Evolutionary conservation across 225 moss, liverwort and hornwort genomes (phyloP), one percentile per base, ranked within the genome.

Genomic region (Marchantia polymorpha): DNA sequence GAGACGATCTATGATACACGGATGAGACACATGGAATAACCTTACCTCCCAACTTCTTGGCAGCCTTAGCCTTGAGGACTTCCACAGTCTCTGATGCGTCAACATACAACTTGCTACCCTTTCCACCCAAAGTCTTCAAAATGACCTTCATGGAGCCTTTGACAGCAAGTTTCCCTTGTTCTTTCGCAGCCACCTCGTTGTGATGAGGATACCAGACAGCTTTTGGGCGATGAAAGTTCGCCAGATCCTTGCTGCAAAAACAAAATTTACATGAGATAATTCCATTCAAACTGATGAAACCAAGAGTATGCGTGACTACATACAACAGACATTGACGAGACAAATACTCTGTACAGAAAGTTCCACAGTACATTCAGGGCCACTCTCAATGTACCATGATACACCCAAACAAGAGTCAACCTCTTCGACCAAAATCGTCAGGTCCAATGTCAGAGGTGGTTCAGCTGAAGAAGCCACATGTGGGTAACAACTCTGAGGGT

Each of bases 131-230:
- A 16, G 99, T 95, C 90, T 99, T 99, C 91, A 95, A 84, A 20
- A 99, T 99, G 67, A 99, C 90, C 85, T 95, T 95, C 95, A 99
- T 93, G 50, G 92, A 84, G 26, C 99, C 99, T 83, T 84, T 89
- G 39, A 90, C 89, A 79, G 99, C 94, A 79, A 95, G 95, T 83
- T 92, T 92, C 52, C 99, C 99, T 83, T 99, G 99, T 82, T 99
- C 99, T 89, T 99, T 99, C 49, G 99, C 99, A 83, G 99, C 99
- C 78, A 99, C 99, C 84, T 99, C 99, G 77, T 99, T 99, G 83
- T 99, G 99, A 86, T 99, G 99, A 86, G 99, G 99, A 86, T 99
- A 99, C 99, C 99, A 99, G 23, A 88, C 91, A 74, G 93, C 99
- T 85, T 99, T 99, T 49, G 99, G 99, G 64, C 99, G 99, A 88